Base-by-base conservation (phyloP, 495 filamentous ascomycete genomes). In the Hyaloscypha hepaticicola region DNA sequence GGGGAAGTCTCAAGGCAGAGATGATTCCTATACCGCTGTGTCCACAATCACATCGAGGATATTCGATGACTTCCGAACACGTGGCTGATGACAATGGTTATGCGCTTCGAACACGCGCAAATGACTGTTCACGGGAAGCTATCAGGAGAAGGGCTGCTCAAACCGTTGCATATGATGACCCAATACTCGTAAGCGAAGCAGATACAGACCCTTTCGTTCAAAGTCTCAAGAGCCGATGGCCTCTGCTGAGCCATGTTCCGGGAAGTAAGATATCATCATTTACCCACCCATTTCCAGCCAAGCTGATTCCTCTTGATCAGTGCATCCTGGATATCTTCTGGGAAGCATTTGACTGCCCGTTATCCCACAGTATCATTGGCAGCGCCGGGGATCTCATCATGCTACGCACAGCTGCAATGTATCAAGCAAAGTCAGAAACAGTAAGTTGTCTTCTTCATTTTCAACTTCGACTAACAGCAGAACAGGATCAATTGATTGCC, bases 331-430 rank as follows among this genome's bases (percentile, higher is more conserved):
- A 66, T 6, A 75, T 74, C 53, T 58, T 70, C 7, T 73, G 75
- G 55, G 52, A 75, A n/a, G 70, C 70, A 21, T 66, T 41, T 12
- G 67, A 61, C 21, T 57, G 34, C 28, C 51, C 16, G n/a, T 31
- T 49, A 41, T 52, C 75, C 75, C 49, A 72, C 71, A 53, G 75
- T 72, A 58, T 65, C 71, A n/a, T 75, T 74, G 76, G 74, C 77
- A 72, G 70, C 78, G 67, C 65, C 76, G 52, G 60, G 75, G 63
- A 68, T 21, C 73, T 75, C 63, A 50, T 59, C n/a, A 69, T 77
- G 72, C 59, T 77, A 11, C 67, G 74, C 27, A 70, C 70, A 0
- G 73, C 75, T 0, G 66, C 69, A 24, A 64, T 77, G 5, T 77
- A 74, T 25, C 73, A 75, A 29, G 61, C 72, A 0, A 72, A 73